These are phyloP conservation scores for Cinchona pubescens DNA, from an alignment of 257 asterid species.

Conservation along the genomic window DNA sequence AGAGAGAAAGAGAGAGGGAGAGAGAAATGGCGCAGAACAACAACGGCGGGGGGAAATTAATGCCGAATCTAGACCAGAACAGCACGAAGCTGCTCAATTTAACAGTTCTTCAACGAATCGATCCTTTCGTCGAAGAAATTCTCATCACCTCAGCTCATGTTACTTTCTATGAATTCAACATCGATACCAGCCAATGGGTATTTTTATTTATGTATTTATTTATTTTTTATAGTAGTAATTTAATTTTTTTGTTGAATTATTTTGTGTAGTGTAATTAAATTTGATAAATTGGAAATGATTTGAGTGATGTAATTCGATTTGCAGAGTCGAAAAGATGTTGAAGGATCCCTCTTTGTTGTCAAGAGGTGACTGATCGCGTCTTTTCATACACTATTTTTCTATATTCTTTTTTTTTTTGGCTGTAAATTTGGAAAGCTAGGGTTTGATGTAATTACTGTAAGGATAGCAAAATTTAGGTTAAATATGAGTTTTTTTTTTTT, in stretches of 20 bases:
- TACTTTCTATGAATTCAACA: constrained; percentile 60
- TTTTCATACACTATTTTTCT: no score
- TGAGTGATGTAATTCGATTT: constrained; percentile 3
- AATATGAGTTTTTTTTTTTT: not conserved
- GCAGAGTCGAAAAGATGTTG: constrained; percentile 92
- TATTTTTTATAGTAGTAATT: no score
- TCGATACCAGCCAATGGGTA: constrained; percentile 81
- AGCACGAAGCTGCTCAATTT: constrained; percentile 68
- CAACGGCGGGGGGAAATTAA: constrained; percentile 58
- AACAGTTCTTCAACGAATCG: constrained; percentile 82
- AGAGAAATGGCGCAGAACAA: constrained; percentile 20
- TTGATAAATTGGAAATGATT: not conserved
- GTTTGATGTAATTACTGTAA: constrained; percentile 1
- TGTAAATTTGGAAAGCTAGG: constrained; percentile 17
- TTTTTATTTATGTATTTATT: no score
- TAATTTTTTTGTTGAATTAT: not conserved
- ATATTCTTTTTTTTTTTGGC: not conserved
- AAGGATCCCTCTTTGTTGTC: constrained; percentile 90
- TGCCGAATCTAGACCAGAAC: constrained; percentile 74
- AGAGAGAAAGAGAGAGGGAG: not conserved
- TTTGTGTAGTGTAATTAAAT: not conserved
- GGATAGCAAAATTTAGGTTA: not conserved
- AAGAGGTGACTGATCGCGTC: constrained; percentile 52
- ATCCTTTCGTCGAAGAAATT: constrained; percentile 76
- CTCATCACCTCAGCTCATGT: constrained; percentile 80